phyloP scores from a whole-genome alignment of 371 early-diverging fungal species.

The Mortierella sp. region DNA sequence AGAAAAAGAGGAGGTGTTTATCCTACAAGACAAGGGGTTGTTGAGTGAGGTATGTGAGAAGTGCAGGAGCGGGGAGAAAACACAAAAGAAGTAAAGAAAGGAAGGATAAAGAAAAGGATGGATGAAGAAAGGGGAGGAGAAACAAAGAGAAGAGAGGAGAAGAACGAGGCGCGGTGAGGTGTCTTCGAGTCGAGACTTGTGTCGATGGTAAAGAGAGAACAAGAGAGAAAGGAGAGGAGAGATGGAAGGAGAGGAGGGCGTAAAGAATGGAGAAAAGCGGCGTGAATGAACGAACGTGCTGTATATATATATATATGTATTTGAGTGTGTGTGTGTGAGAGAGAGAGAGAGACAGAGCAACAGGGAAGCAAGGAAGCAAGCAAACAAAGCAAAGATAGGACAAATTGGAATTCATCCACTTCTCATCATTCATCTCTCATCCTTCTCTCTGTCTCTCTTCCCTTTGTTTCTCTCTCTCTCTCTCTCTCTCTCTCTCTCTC shows the following conservation, averaged over 20 bases:
- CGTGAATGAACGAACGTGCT: not conserved
- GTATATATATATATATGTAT: not conserved
- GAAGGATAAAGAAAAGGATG: not conserved
- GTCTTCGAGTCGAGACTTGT: not conserved
- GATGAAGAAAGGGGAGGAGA: not conserved
- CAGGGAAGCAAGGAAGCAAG: not conserved
- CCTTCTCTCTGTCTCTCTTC: not conserved
- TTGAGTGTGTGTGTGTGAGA: too few species aligned
- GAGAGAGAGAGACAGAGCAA: not conserved
- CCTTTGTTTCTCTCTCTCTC: not conserved
- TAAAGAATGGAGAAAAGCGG: not conserved
- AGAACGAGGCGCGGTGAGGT: not conserved
- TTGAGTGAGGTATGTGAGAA: not conserved
- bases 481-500: not conserved
- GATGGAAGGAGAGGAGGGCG: not conserved
- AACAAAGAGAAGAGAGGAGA: too few species aligned
- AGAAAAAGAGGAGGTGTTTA: conserved; percentile 3
- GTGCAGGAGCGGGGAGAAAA: not conserved
- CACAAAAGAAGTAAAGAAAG: not conserved
- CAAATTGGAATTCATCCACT: not conserved
- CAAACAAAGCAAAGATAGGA: not conserved
- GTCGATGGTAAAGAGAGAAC: not conserved
- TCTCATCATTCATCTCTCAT: not conserved
- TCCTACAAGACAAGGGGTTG: not conserved
- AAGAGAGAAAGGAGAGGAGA: not conserved